Conservation (phyloP, 495 filamentous ascomycete genomes). For the Podospora conica region DNA sequence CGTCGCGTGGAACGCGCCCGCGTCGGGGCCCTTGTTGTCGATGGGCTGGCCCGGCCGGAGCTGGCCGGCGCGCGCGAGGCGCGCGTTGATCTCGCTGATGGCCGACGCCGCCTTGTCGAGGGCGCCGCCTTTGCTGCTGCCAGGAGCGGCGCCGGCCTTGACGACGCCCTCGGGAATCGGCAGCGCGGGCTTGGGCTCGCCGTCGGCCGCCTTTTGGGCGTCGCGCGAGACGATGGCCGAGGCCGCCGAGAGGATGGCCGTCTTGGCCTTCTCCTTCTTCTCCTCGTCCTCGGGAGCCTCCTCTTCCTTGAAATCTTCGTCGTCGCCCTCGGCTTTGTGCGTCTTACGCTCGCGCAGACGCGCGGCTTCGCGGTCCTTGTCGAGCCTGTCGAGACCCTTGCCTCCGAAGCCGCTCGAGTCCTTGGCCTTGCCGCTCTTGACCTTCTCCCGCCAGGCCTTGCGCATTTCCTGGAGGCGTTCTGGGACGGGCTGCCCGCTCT, state of each 20-base stretch:
- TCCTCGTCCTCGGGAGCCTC: slow-evolving; percentile 51
- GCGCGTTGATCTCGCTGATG: slow-evolving; percentile 78
- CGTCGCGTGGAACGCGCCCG: slow-evolving; percentile 93
- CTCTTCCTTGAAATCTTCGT: slow-evolving; percentile 79
- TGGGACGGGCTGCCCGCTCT: slow-evolving; percentile 79
- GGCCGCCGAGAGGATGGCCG: slow-evolving; percentile 55
- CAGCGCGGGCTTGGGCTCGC: slow-evolving; percentile 50
- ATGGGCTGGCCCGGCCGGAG: slow-evolving; percentile 89
- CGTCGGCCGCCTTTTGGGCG: slow-evolving; percentile 24
- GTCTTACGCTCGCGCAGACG: slow-evolving; percentile 78
- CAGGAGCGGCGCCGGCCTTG: slow-evolving; percentile 40
- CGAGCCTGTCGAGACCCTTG: slow-evolving; percentile 85
- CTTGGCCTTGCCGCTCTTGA: slow-evolving; percentile 87
- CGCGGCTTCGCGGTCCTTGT: slow-evolving; percentile 82
- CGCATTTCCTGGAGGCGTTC: slow-evolving; percentile 55
- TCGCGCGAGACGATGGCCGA: slow-evolving; percentile 50
- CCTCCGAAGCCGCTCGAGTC: slow-evolving; percentile 86
- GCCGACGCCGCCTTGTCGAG: slow-evolving; percentile 80
- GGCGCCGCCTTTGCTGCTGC: slow-evolving; percentile 57
- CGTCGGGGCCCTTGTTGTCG: slow-evolving; percentile 97
- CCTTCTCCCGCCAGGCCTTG: slow-evolving; percentile 74
- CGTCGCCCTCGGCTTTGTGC: slow-evolving; percentile 85
- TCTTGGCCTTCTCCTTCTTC: slow-evolving; percentile 57
- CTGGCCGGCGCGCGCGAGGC: slow-evolving; percentile 77
- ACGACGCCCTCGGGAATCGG: slow-evolving; percentile 42